These are phyloP conservation scores for Xerocomellus amylosporus DNA, from an alignment of 768 basidiomycete species.

Conservation along the genomic window DNA sequence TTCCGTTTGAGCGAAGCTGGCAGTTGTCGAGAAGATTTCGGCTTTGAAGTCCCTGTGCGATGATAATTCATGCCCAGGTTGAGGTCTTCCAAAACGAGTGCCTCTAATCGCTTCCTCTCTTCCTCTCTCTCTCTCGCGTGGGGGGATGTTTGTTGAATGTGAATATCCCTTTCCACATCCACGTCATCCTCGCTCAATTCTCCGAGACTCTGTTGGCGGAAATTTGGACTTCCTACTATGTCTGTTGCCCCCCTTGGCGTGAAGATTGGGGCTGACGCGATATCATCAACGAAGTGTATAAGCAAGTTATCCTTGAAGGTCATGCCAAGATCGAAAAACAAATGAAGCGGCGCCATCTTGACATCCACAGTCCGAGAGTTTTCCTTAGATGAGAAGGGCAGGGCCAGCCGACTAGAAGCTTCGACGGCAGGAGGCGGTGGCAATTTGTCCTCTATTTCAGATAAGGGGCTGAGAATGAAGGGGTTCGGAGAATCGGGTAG, in stretches of 20 bases:
- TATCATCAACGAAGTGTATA: conserved; percentile 49
- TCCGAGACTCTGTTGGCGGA: conserved; percentile 1
- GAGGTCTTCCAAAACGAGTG: conserved; percentile 57
- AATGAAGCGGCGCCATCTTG: conserved; percentile 60
- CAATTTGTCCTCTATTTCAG: conserved; percentile 14
- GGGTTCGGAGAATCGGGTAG: conserved; percentile 17
- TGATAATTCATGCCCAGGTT: conserved; percentile 51
- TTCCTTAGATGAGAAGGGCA: neutral
- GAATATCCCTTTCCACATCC: conserved; percentile 13
- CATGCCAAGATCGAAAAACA: conserved; percentile 68
- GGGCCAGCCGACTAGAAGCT: conserved; percentile 7
- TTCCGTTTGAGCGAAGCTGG: conserved; percentile 8
- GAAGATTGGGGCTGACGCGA: conserved; percentile 26
- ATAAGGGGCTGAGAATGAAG: conserved; percentile 19
- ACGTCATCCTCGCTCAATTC: conserved; percentile 12
- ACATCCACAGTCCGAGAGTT: conserved; percentile 27
- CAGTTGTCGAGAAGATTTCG: conserved; percentile 6
- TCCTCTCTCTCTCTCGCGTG: conserved; percentile 30
- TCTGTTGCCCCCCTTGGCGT: conserved; percentile 2
- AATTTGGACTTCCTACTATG: neutral
- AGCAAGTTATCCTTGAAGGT: conserved; percentile 38
- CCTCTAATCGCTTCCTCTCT: conserved; percentile 45
- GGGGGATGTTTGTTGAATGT: conserved; percentile 25
- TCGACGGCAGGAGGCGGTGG: conserved; percentile 20
- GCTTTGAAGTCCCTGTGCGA: conserved; percentile 4